A percentile compares a stretch with the other conserved stretches of the same genome.
Evolutionary conservation across 2,329 filamentous ascomycete species (phyloP).

Genomic region (Alternaria longipes): DNA sequence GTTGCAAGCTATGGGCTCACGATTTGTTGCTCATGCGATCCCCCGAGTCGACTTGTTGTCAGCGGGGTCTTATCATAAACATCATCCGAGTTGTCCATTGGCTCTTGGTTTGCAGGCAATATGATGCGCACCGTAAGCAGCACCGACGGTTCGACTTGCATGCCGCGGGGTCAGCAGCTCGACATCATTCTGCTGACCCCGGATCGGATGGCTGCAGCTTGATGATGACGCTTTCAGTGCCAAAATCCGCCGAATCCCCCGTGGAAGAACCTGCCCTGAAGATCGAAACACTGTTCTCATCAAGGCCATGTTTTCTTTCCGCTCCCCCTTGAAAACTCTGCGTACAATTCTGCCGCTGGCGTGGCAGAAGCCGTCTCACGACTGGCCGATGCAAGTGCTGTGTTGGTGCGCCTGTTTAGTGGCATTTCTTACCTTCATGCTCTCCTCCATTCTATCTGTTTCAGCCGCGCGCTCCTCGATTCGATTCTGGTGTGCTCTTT

Average conservation of each 20-base stretch:
- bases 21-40: too few species aligned
- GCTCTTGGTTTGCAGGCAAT: too few species aligned
- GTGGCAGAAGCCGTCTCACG: neutral
- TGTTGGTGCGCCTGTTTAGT: neutral
- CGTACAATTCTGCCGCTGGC: neutral
- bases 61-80: too few species aligned
- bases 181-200: neutral
- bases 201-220: neutral
- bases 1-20: too few species aligned
- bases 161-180: neutral
- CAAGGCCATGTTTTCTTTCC: too few species aligned
- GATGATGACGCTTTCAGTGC: neutral
- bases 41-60: too few species aligned
- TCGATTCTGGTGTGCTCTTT: slow-evolving; percentile 1
- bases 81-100: too few species aligned
- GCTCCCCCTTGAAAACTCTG: neutral
- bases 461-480: neutral
- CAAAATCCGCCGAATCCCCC: neutral
- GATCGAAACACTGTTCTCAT: neutral
- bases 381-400: neutral
- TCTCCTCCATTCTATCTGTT: neutral
- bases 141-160: too few species aligned
- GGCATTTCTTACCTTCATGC: neutral
- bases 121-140: too few species aligned
- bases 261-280: neutral